Evolutionary conservation across 1,139 yeast genomes (phyloP).

Genomic region (Ogataea hybrid): DNA sequence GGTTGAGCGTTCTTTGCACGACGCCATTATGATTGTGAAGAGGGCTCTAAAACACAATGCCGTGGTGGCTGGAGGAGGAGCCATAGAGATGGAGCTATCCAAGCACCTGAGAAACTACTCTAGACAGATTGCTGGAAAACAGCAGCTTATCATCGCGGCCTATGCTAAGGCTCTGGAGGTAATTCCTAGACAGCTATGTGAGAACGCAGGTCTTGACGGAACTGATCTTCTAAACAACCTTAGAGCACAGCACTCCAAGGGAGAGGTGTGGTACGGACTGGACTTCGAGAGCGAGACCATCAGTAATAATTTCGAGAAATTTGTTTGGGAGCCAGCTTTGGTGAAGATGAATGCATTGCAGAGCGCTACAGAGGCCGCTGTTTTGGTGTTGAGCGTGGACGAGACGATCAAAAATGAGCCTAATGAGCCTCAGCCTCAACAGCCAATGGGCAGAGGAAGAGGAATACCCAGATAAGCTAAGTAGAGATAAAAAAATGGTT

Average conservation of each 20-base stretch:
- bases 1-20: conserved; percentile 95
- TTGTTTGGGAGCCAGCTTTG: conserved; percentile 97
- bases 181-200: conserved; percentile 96
- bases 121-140: conserved; percentile 89
- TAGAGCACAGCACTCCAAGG: conserved; percentile 92
- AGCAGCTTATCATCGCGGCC: conserved; percentile 86
- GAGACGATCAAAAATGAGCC: conserved; percentile 90
- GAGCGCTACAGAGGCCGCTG: conserved; percentile 98
- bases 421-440: conserved; percentile 38
- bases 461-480: conserved; percentile 46
- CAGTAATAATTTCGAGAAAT: conserved; percentile 79
- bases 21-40: conserved; percentile 97
- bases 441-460: conserved; percentile 49
- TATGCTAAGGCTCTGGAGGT: conserved; percentile 94
- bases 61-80: conserved; percentile 99
- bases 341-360: conserved; percentile 92
- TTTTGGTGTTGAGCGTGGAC: conserved; percentile 86
- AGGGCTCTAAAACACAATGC: conserved; percentile 84
- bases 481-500: conserved; percentile 1
- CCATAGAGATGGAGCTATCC: conserved; percentile 96
- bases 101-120: conserved; percentile 85
- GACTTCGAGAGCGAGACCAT: conserved; percentile 84
- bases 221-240: conserved; percentile 86
- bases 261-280: conserved; percentile 88
- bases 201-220: conserved; percentile 96